Evolutionary conservation across 1,284 basidiomycete genomes (phyloP).

Genomic region (Farysia itapuensis): DNA sequence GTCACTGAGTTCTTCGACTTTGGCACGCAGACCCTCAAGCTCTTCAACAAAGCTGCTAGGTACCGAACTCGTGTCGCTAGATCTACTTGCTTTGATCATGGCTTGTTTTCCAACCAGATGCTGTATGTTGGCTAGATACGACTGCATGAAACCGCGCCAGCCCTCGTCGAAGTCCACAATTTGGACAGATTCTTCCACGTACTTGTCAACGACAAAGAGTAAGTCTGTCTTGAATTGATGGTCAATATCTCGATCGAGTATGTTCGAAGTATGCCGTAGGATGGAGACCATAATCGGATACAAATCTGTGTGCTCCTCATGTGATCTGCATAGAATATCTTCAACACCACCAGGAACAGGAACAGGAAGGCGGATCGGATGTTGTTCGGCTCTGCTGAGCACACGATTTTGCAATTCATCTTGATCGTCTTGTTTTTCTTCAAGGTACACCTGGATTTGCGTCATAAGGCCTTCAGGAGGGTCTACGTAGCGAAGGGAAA

Average conservation of each 20-base stretch:
- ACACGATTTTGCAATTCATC: constrained; percentile 67
- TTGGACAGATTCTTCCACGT: constrained; percentile 68
- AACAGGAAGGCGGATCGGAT: constrained; percentile 10
- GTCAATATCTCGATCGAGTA: constrained; percentile 69
- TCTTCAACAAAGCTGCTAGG: constrained; percentile 67
- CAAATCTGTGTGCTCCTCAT: constrained; percentile 50
- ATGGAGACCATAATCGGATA: constrained; percentile 55
- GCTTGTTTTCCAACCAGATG: constrained; percentile 71
- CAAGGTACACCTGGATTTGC: constrained; percentile 77
- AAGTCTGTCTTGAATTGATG: constrained; percentile 68
- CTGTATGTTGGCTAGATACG: constrained; percentile 69
- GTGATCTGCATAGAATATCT: constrained; percentile 18
- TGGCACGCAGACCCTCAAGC: constrained; percentile 67
- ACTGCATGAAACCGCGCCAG: constrained; percentile 69
- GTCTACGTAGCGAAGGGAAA: constrained; percentile 73
- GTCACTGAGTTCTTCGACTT: constrained; percentile 68
- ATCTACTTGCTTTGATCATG: constrained; percentile 63
- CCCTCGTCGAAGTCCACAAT: constrained; percentile 71
- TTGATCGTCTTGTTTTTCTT: constrained; percentile 86
- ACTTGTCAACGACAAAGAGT: constrained; percentile 69
- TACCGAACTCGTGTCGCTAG: constrained; percentile 62
- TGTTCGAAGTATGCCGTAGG: constrained; percentile 65
- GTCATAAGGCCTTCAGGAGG: constrained; percentile 74
- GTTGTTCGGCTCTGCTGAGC: constrained; percentile 12
- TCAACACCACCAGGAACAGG: constrained; percentile 33